Evolutionary conservation across 164 flowering plant species (phyloP), one percentile per base, ranked within the genome.

Genomic region (Cinnamomum micranthum): DNA sequence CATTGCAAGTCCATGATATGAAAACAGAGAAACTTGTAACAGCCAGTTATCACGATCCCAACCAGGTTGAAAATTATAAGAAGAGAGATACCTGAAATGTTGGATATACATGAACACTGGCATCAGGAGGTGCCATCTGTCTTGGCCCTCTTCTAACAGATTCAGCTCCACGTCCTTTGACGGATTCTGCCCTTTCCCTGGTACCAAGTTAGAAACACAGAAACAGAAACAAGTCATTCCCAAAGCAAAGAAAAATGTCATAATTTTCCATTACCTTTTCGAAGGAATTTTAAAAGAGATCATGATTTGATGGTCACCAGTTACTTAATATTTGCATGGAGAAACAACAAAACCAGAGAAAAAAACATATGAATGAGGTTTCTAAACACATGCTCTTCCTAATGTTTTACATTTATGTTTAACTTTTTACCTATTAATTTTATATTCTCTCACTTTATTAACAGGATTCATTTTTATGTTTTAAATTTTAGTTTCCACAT

Each of bases 61-160:
- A 14, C 60, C 60, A 55, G 17, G 60, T 55, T 55, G 19, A 55
- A 55, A 35, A 35, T 3, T 35, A 33, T 3, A 15, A 69, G 6
- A 65, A 23, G 68, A 9, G 20, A 20, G 15, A 72, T 83, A 87
- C 90, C 87, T 80, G 87, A 58, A 80, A 71, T 65, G 89, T 82
- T 22, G 75, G 82, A 78, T 77, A 90, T 73, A 82, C 75, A 78
- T 91, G 89, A 31, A 85, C 89, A 86, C 87, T 91, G 66, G 90
- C 87, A 77, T 89, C 87, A 75, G 88, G 88, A 62, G 87, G 89
- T 50, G 88, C 87, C 50, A 76, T 71, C 74, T 84, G 87, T 81
- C 77, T 86, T 35, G 80, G 64, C 69, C 69, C 81, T 70, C 74
- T 86, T 74, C 76, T 80, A 20, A 60, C 69, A 52, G 88, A 75